Evolutionary conservation across 441 rosid genomes (phyloP).

Genomic region (Heliophila coronopifolia): DNA sequence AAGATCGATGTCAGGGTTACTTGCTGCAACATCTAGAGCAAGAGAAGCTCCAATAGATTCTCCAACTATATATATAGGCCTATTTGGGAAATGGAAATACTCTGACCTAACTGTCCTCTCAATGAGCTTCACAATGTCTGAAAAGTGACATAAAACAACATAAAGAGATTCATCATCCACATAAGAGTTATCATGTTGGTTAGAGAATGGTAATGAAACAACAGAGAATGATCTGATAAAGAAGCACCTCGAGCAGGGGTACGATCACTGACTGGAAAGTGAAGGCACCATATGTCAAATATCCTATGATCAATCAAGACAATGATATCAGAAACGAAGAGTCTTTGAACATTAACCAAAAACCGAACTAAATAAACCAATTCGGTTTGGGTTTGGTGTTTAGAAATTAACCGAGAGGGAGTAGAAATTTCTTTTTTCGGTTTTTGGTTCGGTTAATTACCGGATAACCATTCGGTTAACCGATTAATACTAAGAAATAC

Average conservation of each 20-base stretch:
- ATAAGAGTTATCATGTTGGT: background rate
- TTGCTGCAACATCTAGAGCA: constrained; percentile 59
- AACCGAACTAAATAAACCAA: no score
- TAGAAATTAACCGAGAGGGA: no score
- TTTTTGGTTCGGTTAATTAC: no score
- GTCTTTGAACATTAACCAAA: no score
- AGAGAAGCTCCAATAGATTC: constrained; percentile 68
- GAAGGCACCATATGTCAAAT: constrained; percentile 57
- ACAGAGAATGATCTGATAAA: background rate
- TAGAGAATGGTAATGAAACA: background rate
- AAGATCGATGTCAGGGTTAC: constrained; percentile 60
- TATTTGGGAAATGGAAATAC: constrained; percentile 29
- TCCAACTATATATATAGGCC: constrained; percentile 68
- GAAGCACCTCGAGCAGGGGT: constrained; percentile 44
- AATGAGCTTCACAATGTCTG: constrained; percentile 50
- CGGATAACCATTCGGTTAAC: no score
- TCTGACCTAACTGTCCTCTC: constrained; percentile 43
- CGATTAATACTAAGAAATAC: no score
- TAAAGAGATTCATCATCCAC: background rate
- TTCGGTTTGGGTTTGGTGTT: no score
- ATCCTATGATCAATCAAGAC: constrained; percentile 37
- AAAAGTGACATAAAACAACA: constrained; percentile 13
- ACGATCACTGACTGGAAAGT: constrained; percentile 55
- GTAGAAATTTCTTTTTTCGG: no score
- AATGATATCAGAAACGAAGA: constrained; percentile 2